These are phyloP conservation scores for Pleurotus cornucopiae DNA, from an alignment of 768 basidiomycete genomes.

Conservation along the genomic window DNA sequence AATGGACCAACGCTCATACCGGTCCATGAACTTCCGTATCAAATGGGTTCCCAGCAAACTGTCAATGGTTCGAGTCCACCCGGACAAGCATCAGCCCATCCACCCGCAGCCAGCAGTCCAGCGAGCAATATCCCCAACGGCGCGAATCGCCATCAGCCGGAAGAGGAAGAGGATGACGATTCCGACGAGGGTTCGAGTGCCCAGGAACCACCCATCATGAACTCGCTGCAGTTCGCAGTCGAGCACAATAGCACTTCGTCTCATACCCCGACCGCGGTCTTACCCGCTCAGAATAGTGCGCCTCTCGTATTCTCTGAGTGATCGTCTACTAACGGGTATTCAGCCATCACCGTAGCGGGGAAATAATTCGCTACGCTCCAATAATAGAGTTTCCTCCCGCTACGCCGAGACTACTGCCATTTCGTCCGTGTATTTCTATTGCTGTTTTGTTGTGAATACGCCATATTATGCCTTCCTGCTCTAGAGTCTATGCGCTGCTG, in stretches of 20 bases:
- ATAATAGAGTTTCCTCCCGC: no score
- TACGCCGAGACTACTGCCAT: no score
- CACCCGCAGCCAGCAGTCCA: neutral
- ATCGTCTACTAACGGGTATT: neutral
- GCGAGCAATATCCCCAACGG: neutral
- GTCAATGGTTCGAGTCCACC: neutral
- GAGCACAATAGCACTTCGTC: neutral
- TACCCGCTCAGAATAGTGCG: neutral
- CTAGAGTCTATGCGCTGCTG: no score
- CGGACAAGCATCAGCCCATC: neutral
- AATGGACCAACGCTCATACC: constrained; percentile 6
- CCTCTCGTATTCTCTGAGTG: no score
- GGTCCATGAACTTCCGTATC: constrained; percentile 8
- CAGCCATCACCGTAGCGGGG: neutral
- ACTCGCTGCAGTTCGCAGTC: neutral
- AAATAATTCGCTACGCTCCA: neutral
- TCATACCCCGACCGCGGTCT: neutral
- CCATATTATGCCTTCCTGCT: no score
- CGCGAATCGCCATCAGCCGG: neutral
- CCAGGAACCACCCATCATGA: neutral
- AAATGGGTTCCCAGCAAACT: neutral
- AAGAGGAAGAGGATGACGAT: constrained; percentile 2
- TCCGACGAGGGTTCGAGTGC: neutral
- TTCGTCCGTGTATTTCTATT: no score
- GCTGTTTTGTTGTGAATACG: no score